Percentiles rank a stretch among this genome's conserved stretches.
phyloP scores from a whole-genome alignment of 2,329 filamentous ascomycete genomes.

The Pseudocercospora pini-densiflorae region DNA sequence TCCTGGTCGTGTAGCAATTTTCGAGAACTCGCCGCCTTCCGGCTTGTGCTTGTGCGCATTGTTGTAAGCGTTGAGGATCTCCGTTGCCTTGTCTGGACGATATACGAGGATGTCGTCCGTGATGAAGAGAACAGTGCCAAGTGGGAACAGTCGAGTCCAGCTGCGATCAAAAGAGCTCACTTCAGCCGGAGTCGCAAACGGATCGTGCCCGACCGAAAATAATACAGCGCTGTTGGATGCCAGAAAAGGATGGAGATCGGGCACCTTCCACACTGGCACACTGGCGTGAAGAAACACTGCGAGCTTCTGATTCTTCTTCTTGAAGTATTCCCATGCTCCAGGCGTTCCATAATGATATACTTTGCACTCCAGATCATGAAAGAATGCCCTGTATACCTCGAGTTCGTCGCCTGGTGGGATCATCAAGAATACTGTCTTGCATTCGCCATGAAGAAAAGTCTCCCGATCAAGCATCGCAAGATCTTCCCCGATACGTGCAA shows the following conservation, averaged over 20 bases:
- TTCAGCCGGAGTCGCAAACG: background rate
- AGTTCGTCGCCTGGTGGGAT: slow-evolving; percentile 33
- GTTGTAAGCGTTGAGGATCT: slow-evolving; percentile 44
- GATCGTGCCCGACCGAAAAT: slow-evolving; percentile 40
- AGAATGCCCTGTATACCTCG: slow-evolving; percentile 26
- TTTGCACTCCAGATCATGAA: slow-evolving; percentile 27
- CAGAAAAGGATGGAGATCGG: slow-evolving; percentile 41
- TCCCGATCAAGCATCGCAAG: slow-evolving; percentile 19
- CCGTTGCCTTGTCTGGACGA: slow-evolving; percentile 42
- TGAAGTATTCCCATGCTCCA: slow-evolving; percentile 37
- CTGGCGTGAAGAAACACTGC: slow-evolving; percentile 40
- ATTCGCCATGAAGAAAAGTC: slow-evolving; percentile 10
- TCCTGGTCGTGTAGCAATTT: slow-evolving; percentile 36
- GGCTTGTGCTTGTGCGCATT: slow-evolving; percentile 37
- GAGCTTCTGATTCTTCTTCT: slow-evolving; percentile 9
- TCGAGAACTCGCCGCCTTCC: slow-evolving; percentile 28
- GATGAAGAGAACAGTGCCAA: slow-evolving; percentile 47
- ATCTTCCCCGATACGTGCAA: slow-evolving; percentile 12
- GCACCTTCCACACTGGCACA: slow-evolving; percentile 40
- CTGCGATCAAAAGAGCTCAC: slow-evolving; percentile 12
- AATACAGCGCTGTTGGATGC: slow-evolving; percentile 33
- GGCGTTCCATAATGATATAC: slow-evolving; percentile 31
- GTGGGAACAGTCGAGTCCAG: slow-evolving; percentile 42
- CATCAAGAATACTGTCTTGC: slow-evolving; percentile 33
- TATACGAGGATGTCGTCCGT: slow-evolving; percentile 50